phyloP scores from a whole-genome alignment of 495 filamentous ascomycete species.

The Aspergillus conjunctus region DNA sequence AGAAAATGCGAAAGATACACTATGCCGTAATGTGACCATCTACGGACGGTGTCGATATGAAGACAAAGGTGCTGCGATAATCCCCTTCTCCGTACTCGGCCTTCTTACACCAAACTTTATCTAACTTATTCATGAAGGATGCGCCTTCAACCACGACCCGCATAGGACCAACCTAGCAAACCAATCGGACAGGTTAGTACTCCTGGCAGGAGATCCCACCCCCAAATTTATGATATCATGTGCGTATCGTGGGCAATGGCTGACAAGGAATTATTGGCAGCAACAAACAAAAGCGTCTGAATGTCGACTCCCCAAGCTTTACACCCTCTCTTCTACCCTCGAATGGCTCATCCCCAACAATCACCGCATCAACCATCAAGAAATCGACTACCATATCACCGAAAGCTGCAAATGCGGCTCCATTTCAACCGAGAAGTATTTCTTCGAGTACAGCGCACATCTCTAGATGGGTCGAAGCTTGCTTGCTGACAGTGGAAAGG shows the following conservation, averaged over 20 bases:
- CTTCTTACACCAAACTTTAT: conserved; percentile 17
- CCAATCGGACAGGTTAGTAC: conserved; percentile 60
- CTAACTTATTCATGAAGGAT: conserved; percentile 56
- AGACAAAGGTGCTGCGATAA: conserved; percentile 62
- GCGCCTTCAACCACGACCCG: conserved; percentile 87
- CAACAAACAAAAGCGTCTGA: conserved; percentile 76
- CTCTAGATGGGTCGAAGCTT: not conserved
- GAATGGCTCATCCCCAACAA: conserved; percentile 42
- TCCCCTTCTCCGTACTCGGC: conserved; percentile 7
- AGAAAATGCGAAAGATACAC: conserved; percentile 79
- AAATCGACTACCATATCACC: conserved; percentile 76
- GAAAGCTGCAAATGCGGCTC: conserved; percentile 84
- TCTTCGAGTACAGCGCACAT: conserved; percentile 42
- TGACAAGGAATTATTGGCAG: conserved; percentile 21
- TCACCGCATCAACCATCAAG: conserved; percentile 45
- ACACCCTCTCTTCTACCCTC: conserved; percentile 67
- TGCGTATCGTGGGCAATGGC: conserved; percentile 10
- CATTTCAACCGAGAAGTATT: conserved; percentile 74
- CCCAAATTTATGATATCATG: not conserved
- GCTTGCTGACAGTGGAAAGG: conserved; percentile 40
- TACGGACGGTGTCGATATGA: conserved; percentile 93
- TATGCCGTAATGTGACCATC: conserved; percentile 91
- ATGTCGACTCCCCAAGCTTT: conserved; percentile 95
- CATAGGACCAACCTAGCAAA: conserved; percentile 55
- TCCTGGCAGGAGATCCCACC: conserved; percentile 2